Evolutionary conservation across 805 yeast genomes (phyloP).

Genomic region (Lipomyces lipofer): DNA sequence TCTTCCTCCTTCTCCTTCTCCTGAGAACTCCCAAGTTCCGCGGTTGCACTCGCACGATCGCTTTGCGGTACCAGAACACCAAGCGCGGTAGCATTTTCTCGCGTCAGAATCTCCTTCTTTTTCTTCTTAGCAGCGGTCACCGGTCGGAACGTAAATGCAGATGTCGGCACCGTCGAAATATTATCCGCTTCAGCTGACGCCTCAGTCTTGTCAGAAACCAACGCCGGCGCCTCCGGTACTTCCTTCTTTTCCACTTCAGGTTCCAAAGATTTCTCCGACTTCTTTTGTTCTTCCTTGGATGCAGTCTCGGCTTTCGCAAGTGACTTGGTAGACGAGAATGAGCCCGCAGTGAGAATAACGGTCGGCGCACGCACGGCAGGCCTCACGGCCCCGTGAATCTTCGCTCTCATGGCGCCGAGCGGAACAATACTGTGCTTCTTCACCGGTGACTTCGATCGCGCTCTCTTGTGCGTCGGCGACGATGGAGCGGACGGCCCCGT

Average conservation of each 20-base stretch:
- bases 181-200: neutral
- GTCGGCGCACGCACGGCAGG: neutral
- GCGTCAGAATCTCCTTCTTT: conserved; percentile 18
- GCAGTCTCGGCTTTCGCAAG: neutral
- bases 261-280: neutral
- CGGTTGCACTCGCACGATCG: neutral
- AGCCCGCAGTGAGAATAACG: neutral
- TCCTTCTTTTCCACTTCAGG: neutral
- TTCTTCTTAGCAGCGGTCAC: conserved; percentile 10
- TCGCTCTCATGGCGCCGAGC: conserved; percentile 21
- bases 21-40: neutral
- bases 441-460: conserved; percentile 5
- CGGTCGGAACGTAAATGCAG: conserved; percentile 19
- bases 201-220: neutral
- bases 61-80: conserved; percentile 17
- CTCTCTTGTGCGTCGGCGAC: conserved; percentile 1
- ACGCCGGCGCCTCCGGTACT: neutral
- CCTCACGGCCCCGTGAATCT: neutral
- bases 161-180: conserved; percentile 12
- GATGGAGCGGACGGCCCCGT: neutral
- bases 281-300: neutral
- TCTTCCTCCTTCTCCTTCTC: neutral
- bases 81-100: conserved; percentile 16
- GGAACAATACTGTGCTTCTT: conserved; percentile 23
- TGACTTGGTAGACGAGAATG: neutral